Evolutionary conservation across 2,329 filamentous ascomycete genomes (phyloP).

Genomic region (Paramyrothecium roridum): DNA sequence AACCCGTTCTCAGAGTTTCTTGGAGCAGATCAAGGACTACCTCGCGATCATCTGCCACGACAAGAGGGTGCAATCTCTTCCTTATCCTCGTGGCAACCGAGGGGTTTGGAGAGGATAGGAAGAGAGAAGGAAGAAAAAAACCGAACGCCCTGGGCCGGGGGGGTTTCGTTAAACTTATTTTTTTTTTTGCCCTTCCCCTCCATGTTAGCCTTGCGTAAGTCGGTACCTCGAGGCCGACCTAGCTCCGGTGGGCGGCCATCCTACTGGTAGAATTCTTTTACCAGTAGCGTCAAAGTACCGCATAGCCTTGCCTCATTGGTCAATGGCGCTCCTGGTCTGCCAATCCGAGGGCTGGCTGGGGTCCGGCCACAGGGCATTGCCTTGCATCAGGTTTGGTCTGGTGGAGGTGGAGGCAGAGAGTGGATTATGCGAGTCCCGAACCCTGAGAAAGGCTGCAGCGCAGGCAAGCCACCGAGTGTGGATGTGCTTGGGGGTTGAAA

Average conservation of each 20-base stretch:
- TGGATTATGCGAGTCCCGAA: background rate
- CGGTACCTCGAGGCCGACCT: too few species aligned
- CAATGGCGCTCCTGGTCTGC: slow-evolving; percentile 12
- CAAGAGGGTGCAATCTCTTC: slow-evolving; percentile 3
- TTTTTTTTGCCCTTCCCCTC: slow-evolving; percentile 20
- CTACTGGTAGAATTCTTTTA: background rate
- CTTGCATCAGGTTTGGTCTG: background rate
- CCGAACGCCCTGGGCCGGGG: background rate
- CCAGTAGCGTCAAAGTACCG: background rate
- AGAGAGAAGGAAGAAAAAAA: slow-evolving; percentile 14
- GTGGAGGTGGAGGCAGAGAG: background rate
- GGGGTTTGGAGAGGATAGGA: slow-evolving; percentile 11
- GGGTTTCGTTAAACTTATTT: slow-evolving; percentile 7
- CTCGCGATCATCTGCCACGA: slow-evolving; percentile 33
- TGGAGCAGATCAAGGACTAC: slow-evolving; percentile 32
- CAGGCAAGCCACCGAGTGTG: too few species aligned
- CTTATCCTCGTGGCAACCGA: slow-evolving; percentile 7
- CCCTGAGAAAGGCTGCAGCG: background rate
- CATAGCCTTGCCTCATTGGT: slow-evolving; percentile 12
- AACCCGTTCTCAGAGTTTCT: slow-evolving; percentile 35
- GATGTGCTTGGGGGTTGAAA: too few species aligned
- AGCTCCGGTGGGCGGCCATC: background rate
- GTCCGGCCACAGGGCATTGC: background rate
- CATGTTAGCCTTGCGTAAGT: background rate
- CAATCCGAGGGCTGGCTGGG: background rate